phyloP scores from a whole-genome alignment of 495 filamentous ascomycete genomes.

The Podospora comata region DNA sequence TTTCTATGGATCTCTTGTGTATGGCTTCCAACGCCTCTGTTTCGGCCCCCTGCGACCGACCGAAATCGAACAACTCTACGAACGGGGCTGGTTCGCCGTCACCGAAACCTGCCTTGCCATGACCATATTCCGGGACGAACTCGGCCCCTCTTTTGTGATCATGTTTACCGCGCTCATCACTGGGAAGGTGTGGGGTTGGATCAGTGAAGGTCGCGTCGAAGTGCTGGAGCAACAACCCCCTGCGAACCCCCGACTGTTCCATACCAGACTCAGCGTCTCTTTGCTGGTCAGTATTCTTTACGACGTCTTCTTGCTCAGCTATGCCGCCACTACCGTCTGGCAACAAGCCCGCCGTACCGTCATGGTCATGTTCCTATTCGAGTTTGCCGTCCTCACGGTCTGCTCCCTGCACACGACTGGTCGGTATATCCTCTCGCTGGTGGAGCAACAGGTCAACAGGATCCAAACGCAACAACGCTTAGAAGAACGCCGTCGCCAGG shows the following conservation, averaged over 20 bases:
- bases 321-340: conserved; percentile 77
- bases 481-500: conserved; percentile 56
- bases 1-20: conserved; percentile 68
- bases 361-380: conserved; percentile 99
- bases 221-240: conserved; percentile 93
- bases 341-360: conserved; percentile 85
- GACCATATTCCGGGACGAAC: conserved; percentile 96
- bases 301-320: conserved; percentile 71
- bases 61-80: conserved; percentile 94
- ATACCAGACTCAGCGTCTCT: conserved; percentile 74
- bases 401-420: conserved; percentile 73
- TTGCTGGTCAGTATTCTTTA: conserved; percentile 73
- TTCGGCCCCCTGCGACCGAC: conserved; percentile 89
- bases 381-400: conserved; percentile 83
- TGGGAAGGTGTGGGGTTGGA: conserved; percentile 97
- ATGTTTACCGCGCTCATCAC: conserved; percentile 94
- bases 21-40: conserved; percentile 82
- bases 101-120: conserved; percentile 96
- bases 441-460: conserved; percentile 70
- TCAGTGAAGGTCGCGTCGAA: conserved; percentile 91
- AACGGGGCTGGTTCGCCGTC: conserved; percentile 95
- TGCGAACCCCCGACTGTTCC: conserved; percentile 84
- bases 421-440: conserved; percentile 75
- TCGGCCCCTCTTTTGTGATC: conserved; percentile 87
- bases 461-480: conserved; percentile 64